These are phyloP conservation scores for Novymonas esmeraldas DNA, from an alignment of 208 protist species.

Conservation along the genomic window DNA sequence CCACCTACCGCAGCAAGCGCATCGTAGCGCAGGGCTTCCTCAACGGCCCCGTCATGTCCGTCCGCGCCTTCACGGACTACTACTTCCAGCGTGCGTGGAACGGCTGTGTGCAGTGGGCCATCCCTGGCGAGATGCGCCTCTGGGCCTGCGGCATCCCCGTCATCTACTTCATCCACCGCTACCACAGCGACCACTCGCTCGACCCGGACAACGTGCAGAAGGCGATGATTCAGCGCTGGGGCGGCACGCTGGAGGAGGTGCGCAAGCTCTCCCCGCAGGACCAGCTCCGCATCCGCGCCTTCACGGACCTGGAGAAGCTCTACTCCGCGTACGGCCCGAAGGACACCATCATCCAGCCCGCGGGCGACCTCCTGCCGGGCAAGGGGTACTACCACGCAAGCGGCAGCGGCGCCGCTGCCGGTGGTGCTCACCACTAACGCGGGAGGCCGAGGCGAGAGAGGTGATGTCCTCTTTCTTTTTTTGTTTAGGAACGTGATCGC, in stretches of 20 bases:
- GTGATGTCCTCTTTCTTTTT: too few species aligned
- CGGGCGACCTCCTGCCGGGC: conserved; percentile 72
- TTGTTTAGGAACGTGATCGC: too few species aligned
- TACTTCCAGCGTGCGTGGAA: conserved; percentile 87
- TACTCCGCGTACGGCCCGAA: conserved; percentile 88
- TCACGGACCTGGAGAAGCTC: conserved; percentile 82
- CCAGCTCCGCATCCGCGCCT: conserved; percentile 80
- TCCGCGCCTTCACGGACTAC: conserved; percentile 81
- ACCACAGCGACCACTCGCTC: conserved; percentile 83
- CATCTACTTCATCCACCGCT: conserved; percentile 89
- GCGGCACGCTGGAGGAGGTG: conserved; percentile 79
- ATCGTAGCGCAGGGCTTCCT: conserved; percentile 72
- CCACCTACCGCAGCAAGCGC: conserved; percentile 79
- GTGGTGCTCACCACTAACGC: conserved; percentile 34
- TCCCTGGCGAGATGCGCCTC: conserved; percentile 83
- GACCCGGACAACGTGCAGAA: conserved; percentile 76
- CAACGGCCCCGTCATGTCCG: conserved; percentile 61
- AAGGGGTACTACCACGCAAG: conserved; percentile 75
- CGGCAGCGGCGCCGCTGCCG: conserved; percentile 4
- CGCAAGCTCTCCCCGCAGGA: conserved; percentile 84
- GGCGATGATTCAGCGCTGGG: conserved; percentile 87
- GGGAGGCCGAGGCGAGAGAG: background rate
- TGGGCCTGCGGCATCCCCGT: conserved; percentile 68
- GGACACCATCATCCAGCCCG: conserved; percentile 78
- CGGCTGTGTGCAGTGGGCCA: conserved; percentile 61